Evolutionary conservation across 2,329 filamentous ascomycete species (phyloP).

Genomic region (Colletotrichum abscissum): DNA sequence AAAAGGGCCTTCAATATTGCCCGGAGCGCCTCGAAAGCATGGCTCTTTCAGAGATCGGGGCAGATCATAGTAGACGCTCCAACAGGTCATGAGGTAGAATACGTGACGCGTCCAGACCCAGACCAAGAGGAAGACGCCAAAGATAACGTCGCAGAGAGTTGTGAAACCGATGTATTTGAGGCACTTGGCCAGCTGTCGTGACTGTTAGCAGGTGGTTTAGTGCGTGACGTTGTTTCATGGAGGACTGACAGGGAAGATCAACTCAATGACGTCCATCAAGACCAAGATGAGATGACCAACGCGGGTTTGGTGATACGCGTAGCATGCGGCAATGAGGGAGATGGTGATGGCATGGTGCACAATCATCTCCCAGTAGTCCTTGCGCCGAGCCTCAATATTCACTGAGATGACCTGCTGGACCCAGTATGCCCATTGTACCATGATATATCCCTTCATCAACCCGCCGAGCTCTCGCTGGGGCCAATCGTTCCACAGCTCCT

Average conservation of each 20-base stretch:
- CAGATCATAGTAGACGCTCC: constrained; percentile 10
- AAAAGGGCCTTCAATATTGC: neutral
- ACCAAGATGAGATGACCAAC: constrained; percentile 8
- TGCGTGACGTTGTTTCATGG: too few species aligned
- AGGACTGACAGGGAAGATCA: neutral
- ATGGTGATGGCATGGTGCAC: constrained; percentile 5
- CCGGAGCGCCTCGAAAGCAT: neutral
- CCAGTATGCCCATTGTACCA: constrained; percentile 20
- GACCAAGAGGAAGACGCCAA: constrained; percentile 7
- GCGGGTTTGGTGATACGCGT: constrained; percentile 10
- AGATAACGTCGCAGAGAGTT: constrained; percentile 7
- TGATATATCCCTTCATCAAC: constrained; percentile 17
- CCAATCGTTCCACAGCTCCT: constrained; percentile 3
- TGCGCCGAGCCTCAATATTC: constrained; percentile 12
- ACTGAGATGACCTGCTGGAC: constrained; percentile 22
- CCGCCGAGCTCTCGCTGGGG: constrained; percentile 12
- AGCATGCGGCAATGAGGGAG: neutral
- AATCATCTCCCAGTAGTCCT: constrained; percentile 11
- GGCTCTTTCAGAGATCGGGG: neutral
- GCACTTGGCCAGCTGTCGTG: neutral
- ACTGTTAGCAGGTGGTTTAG: neutral
- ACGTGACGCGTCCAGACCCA: constrained; percentile 12
- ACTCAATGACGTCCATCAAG: constrained; percentile 11
- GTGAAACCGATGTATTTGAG: constrained; percentile 1
- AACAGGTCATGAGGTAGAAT: constrained; percentile 5